Percentiles rank a stretch among this genome's conserved stretches.
These are phyloP conservation scores for Fusarium miscanthi DNA, from an alignment of 2,329 filamentous ascomycete species.

Conservation along the genomic window DNA sequence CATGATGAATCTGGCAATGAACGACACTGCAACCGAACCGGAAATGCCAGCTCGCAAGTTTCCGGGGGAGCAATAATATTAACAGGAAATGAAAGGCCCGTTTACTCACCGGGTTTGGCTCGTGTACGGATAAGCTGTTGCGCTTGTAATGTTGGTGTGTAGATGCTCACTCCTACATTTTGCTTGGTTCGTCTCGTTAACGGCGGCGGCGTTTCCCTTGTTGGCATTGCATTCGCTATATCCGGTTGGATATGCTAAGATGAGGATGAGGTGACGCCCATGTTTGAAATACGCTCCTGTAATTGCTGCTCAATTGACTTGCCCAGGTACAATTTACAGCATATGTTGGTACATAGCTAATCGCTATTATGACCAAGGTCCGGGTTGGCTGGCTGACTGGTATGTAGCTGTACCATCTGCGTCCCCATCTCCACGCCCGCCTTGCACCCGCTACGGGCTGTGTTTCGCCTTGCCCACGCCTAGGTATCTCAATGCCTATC, in stretches of 20 bases:
- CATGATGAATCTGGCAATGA: conserved; percentile 40
- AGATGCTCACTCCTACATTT: conserved; percentile 14
- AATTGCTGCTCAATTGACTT: not conserved
- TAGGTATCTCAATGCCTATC: conserved; percentile 5
- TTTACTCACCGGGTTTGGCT: conserved; percentile 5
- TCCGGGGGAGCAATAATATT: not conserved
- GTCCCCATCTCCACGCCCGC: not conserved
- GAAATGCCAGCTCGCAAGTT: conserved; percentile 16
- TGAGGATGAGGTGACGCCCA: conserved; percentile 16
- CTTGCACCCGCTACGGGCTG: conserved; percentile 10
- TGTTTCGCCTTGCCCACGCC: conserved; percentile 15
- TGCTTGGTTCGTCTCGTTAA: conserved; percentile 19
- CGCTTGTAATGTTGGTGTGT: conserved; percentile 15
- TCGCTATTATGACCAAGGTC: conserved; percentile 8
- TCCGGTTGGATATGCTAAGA: conserved; percentile 8
- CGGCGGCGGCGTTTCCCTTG: conserved; percentile 10
- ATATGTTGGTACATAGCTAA: not conserved
- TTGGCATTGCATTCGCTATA: conserved; percentile 13
- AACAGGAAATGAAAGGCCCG: not conserved
- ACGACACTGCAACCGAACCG: conserved; percentile 21
- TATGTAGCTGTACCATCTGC: conserved; percentile 8
- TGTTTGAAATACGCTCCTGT: not conserved
- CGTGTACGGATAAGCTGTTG: conserved; percentile 5
- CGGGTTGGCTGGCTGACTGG: conserved; percentile 4
- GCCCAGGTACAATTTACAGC: not conserved